These are phyloP conservation scores for Chamaecyparis obtusa DNA, from an alignment of 75 land plant genomes.

Conservation along the genomic window DNA sequence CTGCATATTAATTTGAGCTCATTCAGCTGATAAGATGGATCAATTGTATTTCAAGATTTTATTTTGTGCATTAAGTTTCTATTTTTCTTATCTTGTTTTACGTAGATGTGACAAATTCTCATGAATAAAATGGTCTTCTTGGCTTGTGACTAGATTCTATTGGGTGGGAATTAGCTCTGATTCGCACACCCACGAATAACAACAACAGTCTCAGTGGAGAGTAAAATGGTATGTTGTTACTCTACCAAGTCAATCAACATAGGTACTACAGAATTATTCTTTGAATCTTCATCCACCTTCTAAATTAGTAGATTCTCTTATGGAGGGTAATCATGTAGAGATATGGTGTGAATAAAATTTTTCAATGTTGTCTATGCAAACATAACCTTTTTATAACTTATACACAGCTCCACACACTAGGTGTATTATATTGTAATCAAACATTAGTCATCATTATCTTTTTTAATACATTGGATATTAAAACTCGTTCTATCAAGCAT, in stretches of 20 bases:
- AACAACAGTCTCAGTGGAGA: constrained; percentile 36
- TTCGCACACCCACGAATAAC: constrained; percentile 61
- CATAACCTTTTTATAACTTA: neutral
- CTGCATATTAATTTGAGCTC: neutral
- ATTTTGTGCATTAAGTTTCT: constrained; percentile 10
- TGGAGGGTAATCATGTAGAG: neutral
- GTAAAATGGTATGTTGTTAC: constrained; percentile 70
- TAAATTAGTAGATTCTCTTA: neutral
- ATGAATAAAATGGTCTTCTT: constrained; percentile 16
- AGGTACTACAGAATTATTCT: neutral
- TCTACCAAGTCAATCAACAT: neutral
- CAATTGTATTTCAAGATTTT: neutral
- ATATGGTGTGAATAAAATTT: neutral
- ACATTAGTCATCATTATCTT: neutral
- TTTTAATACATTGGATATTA: neutral
- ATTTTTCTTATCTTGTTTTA: neutral
- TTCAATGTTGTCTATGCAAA: neutral
- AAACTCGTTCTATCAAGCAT: neutral
- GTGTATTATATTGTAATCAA: neutral
- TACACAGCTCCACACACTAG: neutral
- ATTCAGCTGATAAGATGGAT: neutral
- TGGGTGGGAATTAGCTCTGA: constrained; percentile 95
- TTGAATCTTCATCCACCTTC: neutral
- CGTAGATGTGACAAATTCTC: constrained; percentile 5
- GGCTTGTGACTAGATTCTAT: constrained; percentile 32